phyloP scores from a whole-genome alignment of 345 rosid genomes.

The Durio zibethinus region DNA sequence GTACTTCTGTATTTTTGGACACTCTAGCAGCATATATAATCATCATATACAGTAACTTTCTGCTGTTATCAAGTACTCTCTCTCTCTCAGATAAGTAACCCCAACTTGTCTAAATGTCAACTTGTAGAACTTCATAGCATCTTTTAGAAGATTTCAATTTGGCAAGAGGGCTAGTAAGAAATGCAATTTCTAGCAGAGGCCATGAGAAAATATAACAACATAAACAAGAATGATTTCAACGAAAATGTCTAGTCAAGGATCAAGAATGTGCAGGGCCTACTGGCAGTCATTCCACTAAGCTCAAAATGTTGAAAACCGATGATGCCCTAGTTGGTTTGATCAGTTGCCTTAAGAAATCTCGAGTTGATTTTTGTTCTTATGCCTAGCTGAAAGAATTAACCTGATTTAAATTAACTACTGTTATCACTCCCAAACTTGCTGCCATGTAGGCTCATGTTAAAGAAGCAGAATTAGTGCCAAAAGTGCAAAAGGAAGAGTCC shows the following conservation, averaged over 20 bases:
- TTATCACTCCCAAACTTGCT: background rate
- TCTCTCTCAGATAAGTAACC: background rate
- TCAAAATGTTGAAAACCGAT: background rate
- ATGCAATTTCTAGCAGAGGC: background rate
- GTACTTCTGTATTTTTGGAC: background rate
- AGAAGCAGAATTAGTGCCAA: background rate
- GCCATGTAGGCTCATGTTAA: background rate
- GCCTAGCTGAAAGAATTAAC: background rate
- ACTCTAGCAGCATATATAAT: background rate
- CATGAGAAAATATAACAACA: background rate
- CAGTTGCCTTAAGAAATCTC: background rate
- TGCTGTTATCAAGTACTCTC: background rate
- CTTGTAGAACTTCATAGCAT: background rate
- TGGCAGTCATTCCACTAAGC: background rate
- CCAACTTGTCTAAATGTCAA: background rate
- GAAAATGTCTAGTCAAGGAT: background rate
- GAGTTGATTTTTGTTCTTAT: background rate
- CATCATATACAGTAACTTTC: background rate
- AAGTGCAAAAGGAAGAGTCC: slow-evolving; percentile 11
- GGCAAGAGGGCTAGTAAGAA: background rate
- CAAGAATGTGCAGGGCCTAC: background rate
- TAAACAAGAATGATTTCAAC: background rate
- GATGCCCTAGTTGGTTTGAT: background rate
- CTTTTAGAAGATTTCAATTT: background rate
- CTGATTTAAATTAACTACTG: background rate